These are phyloP conservation scores for Fraxinus americana DNA, from an alignment of 257 asterid species.

Conservation along the genomic window DNA sequence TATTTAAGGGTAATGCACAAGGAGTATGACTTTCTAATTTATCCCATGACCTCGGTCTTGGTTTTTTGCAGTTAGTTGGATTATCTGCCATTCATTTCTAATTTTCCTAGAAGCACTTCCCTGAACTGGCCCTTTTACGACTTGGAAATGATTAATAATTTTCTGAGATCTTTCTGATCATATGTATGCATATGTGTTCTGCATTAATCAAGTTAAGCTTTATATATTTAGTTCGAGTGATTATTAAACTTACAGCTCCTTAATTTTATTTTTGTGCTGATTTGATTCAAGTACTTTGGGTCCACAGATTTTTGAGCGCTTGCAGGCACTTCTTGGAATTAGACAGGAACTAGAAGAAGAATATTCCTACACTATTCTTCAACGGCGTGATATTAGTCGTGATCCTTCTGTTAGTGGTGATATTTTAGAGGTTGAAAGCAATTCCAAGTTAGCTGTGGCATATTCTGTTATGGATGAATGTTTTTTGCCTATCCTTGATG, in stretches of 20 bases:
- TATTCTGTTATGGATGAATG: slow-evolving; percentile 67
- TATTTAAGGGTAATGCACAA: neutral
- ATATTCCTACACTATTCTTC: slow-evolving; percentile 76
- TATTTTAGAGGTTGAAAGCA: slow-evolving; percentile 46
- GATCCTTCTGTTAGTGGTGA: slow-evolving; percentile 40
- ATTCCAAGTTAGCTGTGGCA: slow-evolving; percentile 68
- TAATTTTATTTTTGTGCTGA: slow-evolving; percentile 26
- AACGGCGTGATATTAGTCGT: slow-evolving; percentile 42
- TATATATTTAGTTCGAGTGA: neutral
- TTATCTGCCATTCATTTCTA: neutral
- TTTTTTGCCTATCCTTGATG: slow-evolving; percentile 60
- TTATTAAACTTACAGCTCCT: neutral
- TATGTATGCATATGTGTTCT: neutral
- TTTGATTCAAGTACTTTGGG: slow-evolving; percentile 30
- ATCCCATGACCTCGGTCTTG: neutral
- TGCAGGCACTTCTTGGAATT: slow-evolving; percentile 68
- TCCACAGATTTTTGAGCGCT: slow-evolving; percentile 64
- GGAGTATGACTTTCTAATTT: neutral
- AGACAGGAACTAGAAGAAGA: slow-evolving; percentile 74
- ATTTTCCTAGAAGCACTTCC: neutral
- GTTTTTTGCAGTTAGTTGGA: neutral
- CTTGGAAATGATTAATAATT: neutral
- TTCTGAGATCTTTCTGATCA: neutral
- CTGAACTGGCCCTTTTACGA: neutral
- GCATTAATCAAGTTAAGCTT: neutral